phyloP scores from a whole-genome alignment of 768 basidiomycete genomes.

The Phaffia tasmanica region DNA sequence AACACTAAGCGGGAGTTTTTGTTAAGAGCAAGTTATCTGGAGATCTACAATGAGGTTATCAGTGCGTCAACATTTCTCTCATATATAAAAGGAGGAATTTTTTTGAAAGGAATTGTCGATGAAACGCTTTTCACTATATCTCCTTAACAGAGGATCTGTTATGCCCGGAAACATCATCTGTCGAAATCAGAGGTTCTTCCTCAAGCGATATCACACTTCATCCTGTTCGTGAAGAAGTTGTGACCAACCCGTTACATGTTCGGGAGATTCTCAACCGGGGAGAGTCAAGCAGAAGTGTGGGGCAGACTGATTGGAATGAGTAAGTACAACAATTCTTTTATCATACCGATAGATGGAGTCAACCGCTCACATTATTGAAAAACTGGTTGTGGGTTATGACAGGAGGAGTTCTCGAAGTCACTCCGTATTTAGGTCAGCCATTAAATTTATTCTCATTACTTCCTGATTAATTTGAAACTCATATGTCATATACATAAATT shows the following conservation, averaged over 20 bases:
- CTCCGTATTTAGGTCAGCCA: constrained; percentile 18
- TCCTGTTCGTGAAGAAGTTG: constrained; percentile 80
- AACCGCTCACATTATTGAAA: too few relatives aligned
- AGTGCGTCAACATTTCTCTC: constrained; percentile 3
- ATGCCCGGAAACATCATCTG: constrained; percentile 51
- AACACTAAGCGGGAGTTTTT: constrained; percentile 78
- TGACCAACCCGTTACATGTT: constrained; percentile 79
- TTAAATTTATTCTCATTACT: not conserved
- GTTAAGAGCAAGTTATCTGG: constrained; percentile 89
- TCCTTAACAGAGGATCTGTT: constrained; percentile 44
- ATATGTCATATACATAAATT: too few relatives aligned
- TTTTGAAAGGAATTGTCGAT: not conserved
- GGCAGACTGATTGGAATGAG: constrained; percentile 98
- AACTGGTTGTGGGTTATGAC: too few relatives aligned
- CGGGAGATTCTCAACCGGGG: constrained; percentile 74
- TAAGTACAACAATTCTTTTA: constrained; percentile 35
- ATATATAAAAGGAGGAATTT: not conserved
- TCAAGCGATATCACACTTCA: constrained; percentile 22
- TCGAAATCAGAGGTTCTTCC: constrained; percentile 26
- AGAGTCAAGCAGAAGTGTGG: constrained; percentile 75
- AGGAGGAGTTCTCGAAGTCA: constrained; percentile 11
- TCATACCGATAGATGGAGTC: too few relatives aligned
- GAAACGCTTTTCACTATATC: not conserved
- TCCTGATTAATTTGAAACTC: not conserved
- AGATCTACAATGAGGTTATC: constrained; percentile 69